Evolutionary conservation across 2,329 filamentous ascomycete genomes (phyloP).

Genomic region (Helicocarpus griseus): DNA sequence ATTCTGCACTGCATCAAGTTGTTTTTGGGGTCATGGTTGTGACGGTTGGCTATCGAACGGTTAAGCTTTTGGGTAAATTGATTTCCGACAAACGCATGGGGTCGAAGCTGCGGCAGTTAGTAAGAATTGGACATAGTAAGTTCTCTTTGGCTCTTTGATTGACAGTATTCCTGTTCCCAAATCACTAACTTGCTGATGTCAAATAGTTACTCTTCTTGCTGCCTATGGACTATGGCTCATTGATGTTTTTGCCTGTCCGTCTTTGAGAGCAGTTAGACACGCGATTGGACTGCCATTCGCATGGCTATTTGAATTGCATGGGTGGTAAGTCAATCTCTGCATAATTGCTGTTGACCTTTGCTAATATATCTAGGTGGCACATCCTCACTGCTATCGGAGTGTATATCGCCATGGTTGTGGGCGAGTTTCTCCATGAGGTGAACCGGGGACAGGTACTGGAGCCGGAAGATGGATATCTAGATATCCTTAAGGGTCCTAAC

Average conservation of each 20-base stretch:
- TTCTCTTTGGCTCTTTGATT: neutral
- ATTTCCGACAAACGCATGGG: constrained; percentile 5
- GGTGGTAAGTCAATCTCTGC: constrained; percentile 10
- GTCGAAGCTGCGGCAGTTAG: constrained; percentile 6
- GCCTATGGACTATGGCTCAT: constrained; percentile 16
- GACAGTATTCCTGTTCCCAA: neutral
- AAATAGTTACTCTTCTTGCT: constrained; percentile 5
- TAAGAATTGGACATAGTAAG: constrained; percentile 4
- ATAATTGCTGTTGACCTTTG: neutral
- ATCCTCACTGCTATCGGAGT: constrained; percentile 9
- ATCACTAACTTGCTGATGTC: neutral
- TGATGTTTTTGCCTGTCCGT: constrained; percentile 16
- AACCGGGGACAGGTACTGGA: constrained; percentile 2
- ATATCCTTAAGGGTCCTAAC: constrained; percentile 4
- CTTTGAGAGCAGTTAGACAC: constrained; percentile 12
- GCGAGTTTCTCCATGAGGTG: constrained; percentile 8
- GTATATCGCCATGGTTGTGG: constrained; percentile 9
- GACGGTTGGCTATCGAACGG: constrained; percentile 5
- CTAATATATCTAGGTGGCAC: constrained; percentile 12
- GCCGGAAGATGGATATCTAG: neutral
- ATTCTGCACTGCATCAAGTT: constrained; percentile 9
- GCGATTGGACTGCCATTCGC: constrained; percentile 14
- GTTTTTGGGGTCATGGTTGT: constrained; percentile 10
- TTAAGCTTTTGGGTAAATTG: constrained; percentile 5
- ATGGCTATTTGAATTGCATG: constrained; percentile 20